These are phyloP conservation scores for Chenopodium album DNA, from an alignment of 148 eudicot species.

Conservation along the genomic window DNA sequence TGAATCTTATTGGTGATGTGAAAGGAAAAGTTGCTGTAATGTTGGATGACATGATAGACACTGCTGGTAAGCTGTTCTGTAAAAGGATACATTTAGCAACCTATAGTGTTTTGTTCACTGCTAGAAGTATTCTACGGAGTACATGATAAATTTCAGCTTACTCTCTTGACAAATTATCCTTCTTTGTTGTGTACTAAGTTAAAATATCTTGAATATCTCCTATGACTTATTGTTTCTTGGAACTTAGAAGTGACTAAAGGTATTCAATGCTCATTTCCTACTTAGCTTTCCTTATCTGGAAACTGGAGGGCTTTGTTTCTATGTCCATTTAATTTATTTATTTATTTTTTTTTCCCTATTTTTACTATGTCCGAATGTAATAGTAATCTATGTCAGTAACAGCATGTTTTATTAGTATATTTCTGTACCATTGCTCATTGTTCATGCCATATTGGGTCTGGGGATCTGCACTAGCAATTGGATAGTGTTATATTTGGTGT, in stretches of 20 bases:
- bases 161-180: not conserved
- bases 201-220: not conserved
- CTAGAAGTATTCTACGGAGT: not conserved
- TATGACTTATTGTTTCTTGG: not conserved
- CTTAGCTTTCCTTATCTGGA: not conserved
- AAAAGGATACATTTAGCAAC: not conserved
- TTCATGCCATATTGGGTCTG: not conserved
- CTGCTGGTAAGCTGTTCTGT: constrained; percentile 60
- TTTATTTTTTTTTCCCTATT: too few species aligned
- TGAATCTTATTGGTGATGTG: constrained; percentile 96
- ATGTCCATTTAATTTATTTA: not conserved
- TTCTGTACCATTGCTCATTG: not conserved
- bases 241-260: not conserved
- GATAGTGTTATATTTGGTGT: not conserved
- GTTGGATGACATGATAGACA: constrained; percentile 98
- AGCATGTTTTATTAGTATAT: not conserved
- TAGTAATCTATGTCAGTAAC: not conserved
- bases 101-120: not conserved
- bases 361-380: not conserved
- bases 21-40: constrained; percentile 94
- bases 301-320: not conserved
- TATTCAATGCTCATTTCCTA: not conserved
- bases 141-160: not conserved
- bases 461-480: not conserved
- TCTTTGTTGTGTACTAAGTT: not conserved